These are phyloP conservation scores for Xylaria curta DNA, from an alignment of 495 filamentous ascomycete genomes.

Conservation along the genomic window DNA sequence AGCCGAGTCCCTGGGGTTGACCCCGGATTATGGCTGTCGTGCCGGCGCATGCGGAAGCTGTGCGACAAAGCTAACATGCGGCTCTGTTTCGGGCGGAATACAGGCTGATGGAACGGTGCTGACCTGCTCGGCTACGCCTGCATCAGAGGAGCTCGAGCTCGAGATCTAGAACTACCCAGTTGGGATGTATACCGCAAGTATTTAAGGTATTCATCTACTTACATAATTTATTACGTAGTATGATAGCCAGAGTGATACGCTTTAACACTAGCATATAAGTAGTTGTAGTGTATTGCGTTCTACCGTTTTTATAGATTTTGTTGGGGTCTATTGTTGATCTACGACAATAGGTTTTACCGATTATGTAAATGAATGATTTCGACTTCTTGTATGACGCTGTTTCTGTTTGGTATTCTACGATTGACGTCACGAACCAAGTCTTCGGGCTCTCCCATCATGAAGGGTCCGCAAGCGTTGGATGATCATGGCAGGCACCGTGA, in stretches of 20 bases:
- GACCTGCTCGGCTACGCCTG: slow-evolving; percentile 22
- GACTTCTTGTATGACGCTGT: not conserved
- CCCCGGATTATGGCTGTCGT: slow-evolving; percentile 24
- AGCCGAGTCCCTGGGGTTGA: slow-evolving; percentile 21
- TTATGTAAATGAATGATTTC: not conserved
- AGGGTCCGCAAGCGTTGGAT: not conserved
- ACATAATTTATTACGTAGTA: not conserved
- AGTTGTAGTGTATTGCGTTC: not conserved
- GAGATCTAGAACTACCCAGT: not conserved
- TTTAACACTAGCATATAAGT: not conserved
- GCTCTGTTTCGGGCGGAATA: slow-evolving; percentile 23
- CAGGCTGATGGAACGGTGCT: slow-evolving; percentile 27
- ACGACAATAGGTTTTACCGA: not conserved
- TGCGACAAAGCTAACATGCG: slow-evolving; percentile 24
- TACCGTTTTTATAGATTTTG: not conserved
- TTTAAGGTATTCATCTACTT: not conserved
- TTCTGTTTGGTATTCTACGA: not conserved
- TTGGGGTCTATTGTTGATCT: not conserved
- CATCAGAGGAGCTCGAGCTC: slow-evolving; percentile 20
- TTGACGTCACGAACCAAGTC: not conserved
- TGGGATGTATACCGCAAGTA: not conserved
- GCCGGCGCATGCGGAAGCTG: slow-evolving; percentile 25
- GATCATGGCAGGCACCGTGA: slow-evolving; percentile 6
- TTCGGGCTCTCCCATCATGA: slow-evolving; percentile 1
- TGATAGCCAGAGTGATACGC: not conserved